A percentile compares a stretch with the other conserved stretches of the same genome.
Conservation (phyloP, 2,329 filamentous ascomycete genomes). For the Cercospora sojina region DNA sequence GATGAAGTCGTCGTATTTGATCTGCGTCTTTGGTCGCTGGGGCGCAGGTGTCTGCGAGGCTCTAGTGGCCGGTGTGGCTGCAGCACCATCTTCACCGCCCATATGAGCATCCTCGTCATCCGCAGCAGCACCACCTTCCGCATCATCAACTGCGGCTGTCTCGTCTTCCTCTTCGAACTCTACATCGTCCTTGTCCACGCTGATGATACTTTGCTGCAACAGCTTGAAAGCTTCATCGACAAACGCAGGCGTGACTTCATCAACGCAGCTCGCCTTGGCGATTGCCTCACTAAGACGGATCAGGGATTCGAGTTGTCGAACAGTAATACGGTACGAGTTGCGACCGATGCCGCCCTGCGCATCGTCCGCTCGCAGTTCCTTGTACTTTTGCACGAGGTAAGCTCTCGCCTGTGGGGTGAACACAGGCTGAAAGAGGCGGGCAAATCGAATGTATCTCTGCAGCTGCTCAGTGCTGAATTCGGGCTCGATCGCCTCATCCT, state of each 20-base stretch:
- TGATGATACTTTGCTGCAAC: constrained; percentile 91
- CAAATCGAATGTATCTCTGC: constrained; percentile 96
- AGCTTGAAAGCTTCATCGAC: constrained; percentile 91
- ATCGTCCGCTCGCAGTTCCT: constrained; percentile 89
- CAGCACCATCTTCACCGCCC: constrained; percentile 42
- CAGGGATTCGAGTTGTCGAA: constrained; percentile 91
- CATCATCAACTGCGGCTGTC: constrained; percentile 50
- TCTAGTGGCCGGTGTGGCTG: constrained; percentile 39
- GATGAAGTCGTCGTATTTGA: constrained; percentile 94
- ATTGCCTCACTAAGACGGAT: constrained; percentile 97
- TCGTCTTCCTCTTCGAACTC: constrained; percentile 78
- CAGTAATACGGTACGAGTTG: constrained; percentile 96
- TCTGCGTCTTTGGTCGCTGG: constrained; percentile 68
- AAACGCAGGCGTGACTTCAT: constrained; percentile 80
- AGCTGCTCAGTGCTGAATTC: constrained; percentile 96
- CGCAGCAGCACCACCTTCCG: constrained; percentile 44
- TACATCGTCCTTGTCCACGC: constrained; percentile 95
- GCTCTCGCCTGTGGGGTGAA: constrained; percentile 86
- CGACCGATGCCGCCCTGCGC: constrained; percentile 89
- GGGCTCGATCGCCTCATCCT: constrained; percentile 85
- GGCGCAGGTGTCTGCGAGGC: constrained; percentile 45
- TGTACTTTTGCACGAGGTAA: constrained; percentile 87
- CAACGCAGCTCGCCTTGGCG: constrained; percentile 93
- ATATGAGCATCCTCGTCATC: constrained; percentile 55
- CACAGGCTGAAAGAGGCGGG: constrained; percentile 87